A percentile compares a stretch with the other conserved stretches of the same genome.
phyloP scores from a whole-genome alignment of 106 monocot species.

The Apostasia ramifera region DNA sequence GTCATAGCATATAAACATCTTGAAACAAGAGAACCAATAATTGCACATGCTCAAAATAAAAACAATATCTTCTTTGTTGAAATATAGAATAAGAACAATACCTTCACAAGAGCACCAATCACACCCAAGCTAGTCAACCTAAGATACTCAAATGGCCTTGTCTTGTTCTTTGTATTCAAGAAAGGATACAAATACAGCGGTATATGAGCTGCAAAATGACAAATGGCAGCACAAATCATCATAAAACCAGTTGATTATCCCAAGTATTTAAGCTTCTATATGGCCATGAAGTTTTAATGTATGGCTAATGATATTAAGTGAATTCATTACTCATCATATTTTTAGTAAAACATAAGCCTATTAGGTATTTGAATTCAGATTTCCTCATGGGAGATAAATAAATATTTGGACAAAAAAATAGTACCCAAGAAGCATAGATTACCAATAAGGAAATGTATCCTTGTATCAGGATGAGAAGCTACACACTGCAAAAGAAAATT shows the following conservation, averaged over 20 bases:
- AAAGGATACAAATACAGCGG: slow-evolving; percentile 94
- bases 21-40: not conserved
- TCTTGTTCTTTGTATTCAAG: slow-evolving; percentile 83
- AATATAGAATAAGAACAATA: too few relatives aligned
- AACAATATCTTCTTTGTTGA: too few relatives aligned
- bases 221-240: not conserved
- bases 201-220: slow-evolving; percentile 75
- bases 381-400: too few relatives aligned
- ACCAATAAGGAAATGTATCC: slow-evolving; percentile 53
- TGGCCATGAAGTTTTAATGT: too few relatives aligned
- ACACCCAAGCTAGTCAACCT: slow-evolving; percentile 96
- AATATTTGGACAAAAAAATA: too few relatives aligned
- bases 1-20: too few relatives aligned
- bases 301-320: too few relatives aligned
- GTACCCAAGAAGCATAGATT: not conserved
- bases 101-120: slow-evolving; percentile 98
- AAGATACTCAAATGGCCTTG: slow-evolving; percentile 83
- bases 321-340: too few relatives aligned
- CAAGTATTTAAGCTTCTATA: too few relatives aligned
- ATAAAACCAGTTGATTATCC: too few relatives aligned
- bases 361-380: too few relatives aligned
- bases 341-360: too few relatives aligned
- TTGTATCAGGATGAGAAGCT: slow-evolving; percentile 53
- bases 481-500: slow-evolving; percentile 40
- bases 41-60: not conserved